Conservation (phyloP, 192 early-diverging fungal species). For the Backusella morwellensis region DNA sequence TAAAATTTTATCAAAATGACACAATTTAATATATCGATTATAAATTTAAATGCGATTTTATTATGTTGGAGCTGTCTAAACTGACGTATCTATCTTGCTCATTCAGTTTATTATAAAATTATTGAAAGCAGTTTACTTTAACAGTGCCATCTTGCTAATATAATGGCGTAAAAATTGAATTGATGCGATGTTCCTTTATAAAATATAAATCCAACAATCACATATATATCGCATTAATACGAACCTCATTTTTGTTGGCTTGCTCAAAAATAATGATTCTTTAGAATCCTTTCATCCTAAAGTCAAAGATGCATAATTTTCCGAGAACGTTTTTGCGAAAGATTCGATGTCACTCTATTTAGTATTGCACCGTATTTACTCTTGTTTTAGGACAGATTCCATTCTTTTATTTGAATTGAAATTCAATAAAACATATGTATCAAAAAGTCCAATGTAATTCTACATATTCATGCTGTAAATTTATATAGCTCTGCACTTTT, state of each 20-base stretch:
- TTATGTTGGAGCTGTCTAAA: neutral
- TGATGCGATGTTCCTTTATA: neutral
- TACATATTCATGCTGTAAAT: neutral
- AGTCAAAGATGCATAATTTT: neutral
- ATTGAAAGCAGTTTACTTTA: neutral
- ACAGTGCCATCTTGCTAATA: neutral
- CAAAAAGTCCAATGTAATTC: neutral
- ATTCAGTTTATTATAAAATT: neutral
- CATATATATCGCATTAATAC: neutral
- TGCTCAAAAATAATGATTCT: neutral
- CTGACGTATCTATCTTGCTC: neutral
- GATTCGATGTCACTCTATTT: neutral
- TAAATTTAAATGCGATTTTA: neutral
- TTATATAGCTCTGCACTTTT: neutral
- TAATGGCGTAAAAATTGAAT: neutral
- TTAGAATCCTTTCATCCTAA: neutral
- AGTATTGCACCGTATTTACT: too few relatives aligned
- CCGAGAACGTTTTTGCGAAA: neutral
- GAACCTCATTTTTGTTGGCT: neutral
- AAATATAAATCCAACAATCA: neutral
- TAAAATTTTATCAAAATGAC: conserved; percentile 3
- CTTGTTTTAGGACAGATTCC: neutral
- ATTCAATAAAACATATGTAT: too few relatives aligned
- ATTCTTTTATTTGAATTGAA: neutral
- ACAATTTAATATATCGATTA: neutral